These are phyloP conservation scores for Pichiaceae sp. DNA, from an alignment of 1,139 yeast genomes.

Conservation along the genomic window DNA sequence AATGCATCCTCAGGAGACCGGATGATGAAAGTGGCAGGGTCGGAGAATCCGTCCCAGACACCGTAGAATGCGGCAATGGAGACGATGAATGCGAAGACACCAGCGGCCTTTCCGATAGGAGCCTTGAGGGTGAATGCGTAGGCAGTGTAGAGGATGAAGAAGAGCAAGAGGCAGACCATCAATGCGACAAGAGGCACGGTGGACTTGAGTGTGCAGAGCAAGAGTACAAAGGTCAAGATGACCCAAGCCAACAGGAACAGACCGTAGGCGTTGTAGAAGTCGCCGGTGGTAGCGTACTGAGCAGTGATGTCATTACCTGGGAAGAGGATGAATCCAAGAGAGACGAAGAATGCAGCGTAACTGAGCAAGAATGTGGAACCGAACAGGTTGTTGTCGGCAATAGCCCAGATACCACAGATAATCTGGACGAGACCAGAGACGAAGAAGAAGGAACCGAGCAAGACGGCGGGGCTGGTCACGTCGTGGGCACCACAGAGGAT, in stretches of 20 bases:
- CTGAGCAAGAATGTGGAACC: constrained; percentile 31
- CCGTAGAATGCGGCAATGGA: constrained; percentile 36
- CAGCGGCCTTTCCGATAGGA: constrained; percentile 32
- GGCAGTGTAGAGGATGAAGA: constrained; percentile 35
- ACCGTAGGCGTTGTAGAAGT: constrained; percentile 31
- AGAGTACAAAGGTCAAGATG: constrained; percentile 33
- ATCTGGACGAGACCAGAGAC: constrained; percentile 60
- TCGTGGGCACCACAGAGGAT: constrained; percentile 46
- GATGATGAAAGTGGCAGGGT: constrained; percentile 18
- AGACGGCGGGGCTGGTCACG: constrained; percentile 36
- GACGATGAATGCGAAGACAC: constrained; percentile 34
- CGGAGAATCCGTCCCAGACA: constrained; percentile 21
- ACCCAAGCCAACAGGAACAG: constrained; percentile 37
- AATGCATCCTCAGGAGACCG: constrained; percentile 22
- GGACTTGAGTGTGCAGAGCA: constrained; percentile 34
- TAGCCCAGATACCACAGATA: constrained; percentile 60
- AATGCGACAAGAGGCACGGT: constrained; percentile 33
- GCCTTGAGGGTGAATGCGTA: constrained; percentile 31
- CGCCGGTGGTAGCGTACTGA: constrained; percentile 24
- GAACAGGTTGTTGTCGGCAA: constrained; percentile 42
- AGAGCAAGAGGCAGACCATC: constrained; percentile 30
- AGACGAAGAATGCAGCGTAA: constrained; percentile 32
- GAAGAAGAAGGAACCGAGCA: constrained; percentile 43
- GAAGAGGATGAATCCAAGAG: constrained; percentile 27
- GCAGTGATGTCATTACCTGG: constrained; percentile 26